A percentile compares a stretch with the other conserved stretches of the same genome.
These are phyloP conservation scores for Zygosaccharomyces lentus DNA, from an alignment of 805 yeast species.

Conservation along the genomic window DNA sequence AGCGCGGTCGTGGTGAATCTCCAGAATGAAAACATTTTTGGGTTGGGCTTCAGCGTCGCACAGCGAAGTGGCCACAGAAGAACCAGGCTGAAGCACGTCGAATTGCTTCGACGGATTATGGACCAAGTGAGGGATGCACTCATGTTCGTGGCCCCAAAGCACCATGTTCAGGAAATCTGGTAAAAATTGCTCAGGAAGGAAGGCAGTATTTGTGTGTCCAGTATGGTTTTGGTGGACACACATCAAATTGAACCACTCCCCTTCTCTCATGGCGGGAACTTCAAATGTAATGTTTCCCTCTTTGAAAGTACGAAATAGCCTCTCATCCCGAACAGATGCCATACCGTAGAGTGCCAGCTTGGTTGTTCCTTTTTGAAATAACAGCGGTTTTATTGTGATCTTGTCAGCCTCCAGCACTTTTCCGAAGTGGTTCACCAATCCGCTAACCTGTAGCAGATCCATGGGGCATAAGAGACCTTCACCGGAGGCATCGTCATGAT, in stretches of 20 bases:
- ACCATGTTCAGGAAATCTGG: slow-evolving; percentile 81
- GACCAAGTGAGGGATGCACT: slow-evolving; percentile 70
- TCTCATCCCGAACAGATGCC: slow-evolving; percentile 84
- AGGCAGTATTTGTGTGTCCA: slow-evolving; percentile 73
- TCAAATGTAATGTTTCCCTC: slow-evolving; percentile 76
- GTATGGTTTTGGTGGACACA: slow-evolving; percentile 91
- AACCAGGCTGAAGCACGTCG: slow-evolving; percentile 85
- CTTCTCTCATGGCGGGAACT: slow-evolving; percentile 54
- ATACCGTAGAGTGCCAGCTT: slow-evolving; percentile 84
- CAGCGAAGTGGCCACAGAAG: slow-evolving; percentile 87
- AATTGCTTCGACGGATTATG: slow-evolving; percentile 55
- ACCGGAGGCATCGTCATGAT: slow-evolving; percentile 96
- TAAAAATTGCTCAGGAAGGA: slow-evolving; percentile 77
- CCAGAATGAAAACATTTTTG: slow-evolving; percentile 70
- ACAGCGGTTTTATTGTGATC: slow-evolving; percentile 67
- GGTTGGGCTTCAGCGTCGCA: slow-evolving; percentile 76
- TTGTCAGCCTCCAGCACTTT: slow-evolving; percentile 70
- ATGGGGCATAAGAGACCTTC: slow-evolving; percentile 76
- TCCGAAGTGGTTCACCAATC: slow-evolving; percentile 87
- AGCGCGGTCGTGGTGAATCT: slow-evolving; percentile 54
- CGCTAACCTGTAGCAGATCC: slow-evolving; percentile 77
- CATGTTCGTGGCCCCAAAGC: slow-evolving; percentile 98
- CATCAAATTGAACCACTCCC: slow-evolving; percentile 78
- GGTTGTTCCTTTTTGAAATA: slow-evolving; percentile 78
- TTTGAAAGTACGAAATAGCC: slow-evolving; percentile 75